Conservation (phyloP, 2,329 filamentous ascomycete species). For the Didymella lethalis region DNA sequence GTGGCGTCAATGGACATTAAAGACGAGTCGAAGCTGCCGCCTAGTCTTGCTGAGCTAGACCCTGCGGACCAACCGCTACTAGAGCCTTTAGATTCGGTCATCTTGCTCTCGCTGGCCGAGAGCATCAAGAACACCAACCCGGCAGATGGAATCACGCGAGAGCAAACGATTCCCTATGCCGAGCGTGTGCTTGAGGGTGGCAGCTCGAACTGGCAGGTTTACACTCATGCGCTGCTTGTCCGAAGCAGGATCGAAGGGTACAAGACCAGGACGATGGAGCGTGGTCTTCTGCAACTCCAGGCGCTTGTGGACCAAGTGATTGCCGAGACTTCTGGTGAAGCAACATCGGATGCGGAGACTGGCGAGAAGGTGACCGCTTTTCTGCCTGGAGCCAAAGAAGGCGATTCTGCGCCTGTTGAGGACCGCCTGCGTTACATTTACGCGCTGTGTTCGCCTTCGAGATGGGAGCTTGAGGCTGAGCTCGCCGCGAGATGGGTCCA, state of each 20-base stretch:
- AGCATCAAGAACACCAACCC: slow-evolving; percentile 91
- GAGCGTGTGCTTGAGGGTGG: slow-evolving; percentile 86
- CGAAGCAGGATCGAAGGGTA: slow-evolving; percentile 90
- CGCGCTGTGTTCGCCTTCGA: slow-evolving; percentile 79
- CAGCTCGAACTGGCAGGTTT: slow-evolving; percentile 96
- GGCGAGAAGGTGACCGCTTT: slow-evolving; percentile 72
- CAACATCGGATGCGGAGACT: slow-evolving; percentile 36
- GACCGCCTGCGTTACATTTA: slow-evolving; percentile 85
- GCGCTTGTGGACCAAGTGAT: slow-evolving; percentile 95
- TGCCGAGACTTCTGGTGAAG: slow-evolving; percentile 71
- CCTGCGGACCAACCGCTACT: slow-evolving; percentile 85
- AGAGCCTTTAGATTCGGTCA: slow-evolving; percentile 84
- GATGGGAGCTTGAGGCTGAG: slow-evolving; percentile 95
- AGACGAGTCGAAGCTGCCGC: slow-evolving; percentile 63
- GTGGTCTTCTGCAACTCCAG: slow-evolving; percentile 90
- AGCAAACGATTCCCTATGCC: slow-evolving; percentile 92
- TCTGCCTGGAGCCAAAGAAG: slow-evolving; percentile 75
- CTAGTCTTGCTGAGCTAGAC: slow-evolving; percentile 69
- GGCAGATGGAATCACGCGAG: slow-evolving; percentile 83
- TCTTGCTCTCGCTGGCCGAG: slow-evolving; percentile 79
- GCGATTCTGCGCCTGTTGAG: slow-evolving; percentile 78
- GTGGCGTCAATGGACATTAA: slow-evolving; percentile 54
- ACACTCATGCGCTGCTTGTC: slow-evolving; percentile 90
- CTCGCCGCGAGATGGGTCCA: slow-evolving; percentile 91
- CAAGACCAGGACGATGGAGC: slow-evolving; percentile 83